phyloP scores from a whole-genome alignment of 1,284 basidiomycete genomes.

The Ganoderma sp. region DNA sequence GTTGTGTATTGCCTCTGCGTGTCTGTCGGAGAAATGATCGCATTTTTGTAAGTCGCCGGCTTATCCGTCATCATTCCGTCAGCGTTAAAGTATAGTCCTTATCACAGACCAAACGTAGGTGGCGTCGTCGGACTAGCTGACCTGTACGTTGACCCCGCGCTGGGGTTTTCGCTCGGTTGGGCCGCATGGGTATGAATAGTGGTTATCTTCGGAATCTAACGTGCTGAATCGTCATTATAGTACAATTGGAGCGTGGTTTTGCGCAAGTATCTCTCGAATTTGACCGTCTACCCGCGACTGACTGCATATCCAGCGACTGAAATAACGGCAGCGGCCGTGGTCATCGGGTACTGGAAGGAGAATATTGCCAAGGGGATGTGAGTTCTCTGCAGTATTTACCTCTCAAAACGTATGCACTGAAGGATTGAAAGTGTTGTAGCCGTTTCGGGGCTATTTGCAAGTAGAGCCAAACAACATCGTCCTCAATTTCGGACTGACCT shows the following conservation, averaged over 20 bases:
- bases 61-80: no score
- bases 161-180: constrained; percentile 42
- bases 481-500: neutral
- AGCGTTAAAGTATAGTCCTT: constrained; percentile 12
- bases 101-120: constrained; percentile 73
- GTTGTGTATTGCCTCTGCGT: constrained; percentile 49
- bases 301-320: constrained; percentile 35
- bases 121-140: constrained; percentile 79
- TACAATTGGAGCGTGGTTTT: constrained; percentile 43
- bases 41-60: constrained; percentile 36
- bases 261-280: constrained; percentile 28
- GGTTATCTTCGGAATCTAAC: neutral
- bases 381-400: constrained; percentile 7
- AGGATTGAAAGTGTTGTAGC: constrained; percentile 20
- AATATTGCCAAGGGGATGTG: constrained; percentile 27
- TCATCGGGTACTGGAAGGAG: constrained; percentile 36
- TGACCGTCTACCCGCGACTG: neutral
- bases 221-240: constrained; percentile 16
- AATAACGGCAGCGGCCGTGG: constrained; percentile 38
- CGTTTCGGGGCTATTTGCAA: constrained; percentile 33
- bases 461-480: neutral
- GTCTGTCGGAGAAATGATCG: constrained; percentile 42
- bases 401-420: constrained; percentile 1
- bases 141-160: constrained; percentile 40
- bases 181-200: constrained; percentile 38